Conservation (phyloP, 2,329 filamentous ascomycete species). For the Knufia fluminis region DNA sequence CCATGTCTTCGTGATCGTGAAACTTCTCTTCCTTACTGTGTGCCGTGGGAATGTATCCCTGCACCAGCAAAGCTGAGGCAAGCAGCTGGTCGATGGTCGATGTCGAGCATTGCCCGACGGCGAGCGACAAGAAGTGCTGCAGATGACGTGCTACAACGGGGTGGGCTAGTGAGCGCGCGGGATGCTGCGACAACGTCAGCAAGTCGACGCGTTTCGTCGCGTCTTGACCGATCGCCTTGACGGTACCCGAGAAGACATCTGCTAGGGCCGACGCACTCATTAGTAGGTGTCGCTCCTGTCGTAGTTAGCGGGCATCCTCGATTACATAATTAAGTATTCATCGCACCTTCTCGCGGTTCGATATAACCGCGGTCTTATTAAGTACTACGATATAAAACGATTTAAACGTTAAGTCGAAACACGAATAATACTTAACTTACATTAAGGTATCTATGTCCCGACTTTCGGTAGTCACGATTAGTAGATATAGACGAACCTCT, state of each 20-base stretch:
- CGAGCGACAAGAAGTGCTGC: constrained; percentile 1
- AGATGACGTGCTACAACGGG: not conserved
- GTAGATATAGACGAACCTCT: not conserved
- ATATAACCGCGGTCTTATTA: not conserved
- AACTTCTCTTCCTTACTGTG: not conserved
- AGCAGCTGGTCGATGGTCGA: not conserved
- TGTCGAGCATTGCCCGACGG: not conserved
- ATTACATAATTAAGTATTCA: not conserved
- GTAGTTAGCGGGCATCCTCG: not conserved
- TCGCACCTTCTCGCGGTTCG: not conserved
- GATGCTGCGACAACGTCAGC: not conserved
- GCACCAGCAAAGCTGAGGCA: constrained; percentile 1
- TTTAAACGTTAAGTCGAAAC: not conserved
- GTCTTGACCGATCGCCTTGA: not conserved
- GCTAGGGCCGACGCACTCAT: not conserved
- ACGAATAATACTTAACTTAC: not conserved
- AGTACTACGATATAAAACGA: not conserved
- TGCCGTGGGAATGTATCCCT: not conserved
- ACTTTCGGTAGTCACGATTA: constrained; percentile 2
- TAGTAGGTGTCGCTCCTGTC: not conserved
- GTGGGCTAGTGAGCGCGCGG: not conserved
- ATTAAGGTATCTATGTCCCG: not conserved
- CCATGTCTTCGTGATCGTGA: not conserved
- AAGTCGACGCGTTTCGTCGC: constrained; percentile 1
- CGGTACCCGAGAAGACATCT: not conserved